Percentiles rank a stretch among this genome's conserved stretches.
phyloP scores from a whole-genome alignment of 345 rosid genomes.

The Lepidium africanum region DNA sequence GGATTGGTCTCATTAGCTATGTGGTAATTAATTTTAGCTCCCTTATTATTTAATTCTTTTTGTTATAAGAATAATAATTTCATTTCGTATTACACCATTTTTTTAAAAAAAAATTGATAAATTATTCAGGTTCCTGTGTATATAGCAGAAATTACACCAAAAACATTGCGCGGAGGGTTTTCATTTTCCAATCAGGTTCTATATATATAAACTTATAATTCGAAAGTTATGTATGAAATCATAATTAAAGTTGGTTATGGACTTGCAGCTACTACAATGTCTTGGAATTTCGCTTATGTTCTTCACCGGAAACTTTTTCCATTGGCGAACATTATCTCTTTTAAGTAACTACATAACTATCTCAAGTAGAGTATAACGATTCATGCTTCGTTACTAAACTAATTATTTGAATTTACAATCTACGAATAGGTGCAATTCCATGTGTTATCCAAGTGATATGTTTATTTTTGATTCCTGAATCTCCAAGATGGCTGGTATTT shows the following conservation, averaged over 20 bases:
- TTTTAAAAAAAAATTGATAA: too few relatives aligned
- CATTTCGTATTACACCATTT: too few relatives aligned
- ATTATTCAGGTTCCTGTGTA: constrained; percentile 40
- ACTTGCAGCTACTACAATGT: constrained; percentile 33
- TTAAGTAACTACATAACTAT: constrained; percentile 18
- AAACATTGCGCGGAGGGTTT: constrained; percentile 33
- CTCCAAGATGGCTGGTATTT: constrained; percentile 54
- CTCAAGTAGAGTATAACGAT: neutral
- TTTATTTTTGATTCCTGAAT: constrained; percentile 44
- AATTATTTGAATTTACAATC: neutral
- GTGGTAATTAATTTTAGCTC: constrained; percentile 28
- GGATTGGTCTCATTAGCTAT: constrained; percentile 32
- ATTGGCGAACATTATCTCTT: constrained; percentile 45
- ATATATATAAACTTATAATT: neutral
- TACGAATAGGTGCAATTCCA: constrained; percentile 30
- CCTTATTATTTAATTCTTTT: too few relatives aligned
- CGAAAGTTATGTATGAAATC: neutral
- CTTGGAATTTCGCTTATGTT: constrained; percentile 34
- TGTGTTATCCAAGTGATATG: constrained; percentile 28
- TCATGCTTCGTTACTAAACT: neutral
- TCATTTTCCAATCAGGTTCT: constrained; percentile 25
- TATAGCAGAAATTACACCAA: constrained; percentile 41
- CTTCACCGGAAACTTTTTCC: constrained; percentile 35
- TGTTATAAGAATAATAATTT: too few relatives aligned
- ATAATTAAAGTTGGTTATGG: neutral